Base-by-base conservation (phyloP, 2,329 filamentous ascomycete species). In the Diplocarpon rosae region DNA sequence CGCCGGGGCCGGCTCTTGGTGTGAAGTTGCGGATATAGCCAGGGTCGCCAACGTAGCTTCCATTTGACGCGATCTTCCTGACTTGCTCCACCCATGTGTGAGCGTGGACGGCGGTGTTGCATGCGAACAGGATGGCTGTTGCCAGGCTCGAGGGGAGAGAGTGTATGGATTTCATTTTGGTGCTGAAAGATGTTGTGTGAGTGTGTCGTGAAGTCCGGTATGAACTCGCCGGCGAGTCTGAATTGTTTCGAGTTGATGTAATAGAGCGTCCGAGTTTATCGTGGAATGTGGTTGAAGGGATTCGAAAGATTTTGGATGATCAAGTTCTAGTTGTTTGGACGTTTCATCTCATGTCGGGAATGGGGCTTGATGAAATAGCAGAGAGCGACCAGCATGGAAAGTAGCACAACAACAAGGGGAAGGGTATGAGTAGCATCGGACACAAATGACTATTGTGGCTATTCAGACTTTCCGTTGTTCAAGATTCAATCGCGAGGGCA, bases 21-120 rank as follows among this genome's bases (percentile, higher is more conserved):
- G 78, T 63, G 58, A 79, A 86, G 37, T 79, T 81, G 51, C 88
- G 81, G n/a, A 83, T 68, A 60, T 81, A 95, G 28, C 90, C 90
- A 17, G 75, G 68, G 7, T 72, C 62, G 24, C 83, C 83, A 15
- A 80, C 68, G 60, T 88, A 86, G 29, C 77, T 77, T 43, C 88
- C 89, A 56, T 87, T 83, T 24, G 75, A 62, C 42, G 78, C 76
- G 61, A 95, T 79, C 46, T 78, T 76, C 50, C 71, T 75, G 39
- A 90, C 69, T 56, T 81, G 70, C 65, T 95, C 88, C 38, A 90
- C 73, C 89, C 89, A 95, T 14, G 79, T 83, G 65, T 95, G 90
- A 30, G 77, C 80, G 20, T 52, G 37, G 14, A 43, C 50, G n/a
- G 43, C 37, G 6, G 50, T 39, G 37, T 42, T 42, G 38, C 34